Conservation (phyloP, 352 stramenopile genomes). For the Stephanocyclus meneghinianus region DNA sequence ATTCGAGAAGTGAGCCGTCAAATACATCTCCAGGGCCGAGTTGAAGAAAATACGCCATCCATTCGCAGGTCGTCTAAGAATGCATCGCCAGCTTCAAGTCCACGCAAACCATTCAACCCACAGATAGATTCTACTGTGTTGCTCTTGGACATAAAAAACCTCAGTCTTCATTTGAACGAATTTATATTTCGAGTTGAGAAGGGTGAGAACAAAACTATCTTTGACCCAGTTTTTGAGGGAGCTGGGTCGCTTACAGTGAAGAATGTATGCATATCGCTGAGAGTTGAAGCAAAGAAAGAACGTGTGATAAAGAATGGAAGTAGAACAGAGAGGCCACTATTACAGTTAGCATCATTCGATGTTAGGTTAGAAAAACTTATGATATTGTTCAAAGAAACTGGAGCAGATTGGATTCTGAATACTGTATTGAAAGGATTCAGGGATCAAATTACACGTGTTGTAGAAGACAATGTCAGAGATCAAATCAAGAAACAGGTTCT, state of each 20-base stretch:
- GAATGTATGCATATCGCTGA: constrained; percentile 76
- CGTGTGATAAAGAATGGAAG: constrained; percentile 35
- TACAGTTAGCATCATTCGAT: constrained; percentile 68
- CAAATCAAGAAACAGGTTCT: constrained; percentile 71
- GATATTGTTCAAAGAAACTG: constrained; percentile 76
- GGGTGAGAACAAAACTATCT: constrained; percentile 60
- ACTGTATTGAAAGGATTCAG: constrained; percentile 70
- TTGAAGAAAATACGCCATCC: constrained; percentile 39
- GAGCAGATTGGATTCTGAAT: constrained; percentile 80
- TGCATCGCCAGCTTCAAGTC: constrained; percentile 1
- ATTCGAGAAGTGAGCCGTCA: constrained; percentile 77
- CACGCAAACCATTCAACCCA: constrained; percentile 62
- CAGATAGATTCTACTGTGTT: constrained; percentile 70
- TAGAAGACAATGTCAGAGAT: constrained; percentile 72
- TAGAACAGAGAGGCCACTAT: constrained; percentile 51
- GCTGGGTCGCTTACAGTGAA: constrained; percentile 60
- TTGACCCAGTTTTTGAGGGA: constrained; percentile 81
- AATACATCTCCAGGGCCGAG: constrained; percentile 66
- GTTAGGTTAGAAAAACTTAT: constrained; percentile 71
- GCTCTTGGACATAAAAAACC: constrained; percentile 78
- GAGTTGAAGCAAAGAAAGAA: constrained; percentile 73
- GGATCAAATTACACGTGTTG: constrained; percentile 67
- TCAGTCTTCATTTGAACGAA: constrained; percentile 73
- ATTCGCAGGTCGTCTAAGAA: not conserved
- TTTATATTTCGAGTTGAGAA: constrained; percentile 81